Evolutionary conservation across 257 asterid species (phyloP), one percentile per base, ranked within the genome.

Genomic region (Solanum verrucosum): DNA sequence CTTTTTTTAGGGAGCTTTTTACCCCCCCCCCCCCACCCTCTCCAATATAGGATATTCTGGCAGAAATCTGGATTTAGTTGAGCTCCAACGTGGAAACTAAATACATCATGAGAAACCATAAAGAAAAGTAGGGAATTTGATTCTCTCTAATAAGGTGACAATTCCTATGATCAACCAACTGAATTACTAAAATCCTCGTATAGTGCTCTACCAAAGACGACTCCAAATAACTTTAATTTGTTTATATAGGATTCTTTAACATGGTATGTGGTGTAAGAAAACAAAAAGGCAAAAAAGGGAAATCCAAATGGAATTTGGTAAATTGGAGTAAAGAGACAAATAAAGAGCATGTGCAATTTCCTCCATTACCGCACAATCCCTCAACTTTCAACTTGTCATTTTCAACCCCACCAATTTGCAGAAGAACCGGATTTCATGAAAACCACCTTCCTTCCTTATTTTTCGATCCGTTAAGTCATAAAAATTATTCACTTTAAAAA

Each of bases 331-430:
- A 84, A 44, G 6, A 60, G 90, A 73, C 91, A 89, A 75, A 90
- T 83, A 44, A 40, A 25, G 42, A 42, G 77, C 91, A 90, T 87
- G 92, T 88, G 92, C 88, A 25, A 82, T 82, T 82, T 49, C 70
- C 85, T 18, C 12, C 42, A 29, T 40, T 77, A 31, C 84, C 23
- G 84, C 60, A 40, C 21, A n/a, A 56, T 15, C 38, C 67, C 29
- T 79, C 84, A 81, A 27, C 40, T 81, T 44, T 78, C 84, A 42
- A 79, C 10, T 46, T 44, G 85, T 81, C 85, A 81, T 29, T 81
- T 81, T 81, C 85, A 49, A 82, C 70, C 63, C 15, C 21, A 16
- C 20, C 70, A 82, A 82, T 49, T 49, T 82, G 85, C 44, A 82
- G 31, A 59, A 46, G 38, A 82, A 82, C 31, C 25, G 33, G 44